These are phyloP conservation scores for Isoetes engelmannii DNA, from an alignment of 83 land plant genomes.

Conservation along the genomic window DNA sequence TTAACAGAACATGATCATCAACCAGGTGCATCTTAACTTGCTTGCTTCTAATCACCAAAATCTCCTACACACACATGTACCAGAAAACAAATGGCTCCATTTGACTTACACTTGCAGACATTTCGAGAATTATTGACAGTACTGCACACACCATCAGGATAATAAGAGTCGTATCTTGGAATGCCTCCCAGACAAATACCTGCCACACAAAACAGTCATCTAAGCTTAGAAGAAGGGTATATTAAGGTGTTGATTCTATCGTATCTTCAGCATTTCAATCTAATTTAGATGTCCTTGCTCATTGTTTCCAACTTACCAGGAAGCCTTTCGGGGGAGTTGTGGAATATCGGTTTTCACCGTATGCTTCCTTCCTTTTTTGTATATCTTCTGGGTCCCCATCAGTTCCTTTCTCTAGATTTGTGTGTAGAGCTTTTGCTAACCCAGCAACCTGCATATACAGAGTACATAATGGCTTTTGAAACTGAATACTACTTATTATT, in stretches of 20 bases:
- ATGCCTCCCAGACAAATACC: constrained; percentile 49
- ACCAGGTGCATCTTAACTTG: too few relatives aligned
- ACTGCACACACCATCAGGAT: constrained; percentile 61
- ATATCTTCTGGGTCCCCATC: constrained; percentile 27
- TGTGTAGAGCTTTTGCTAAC: constrained; percentile 25
- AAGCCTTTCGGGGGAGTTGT: constrained; percentile 43
- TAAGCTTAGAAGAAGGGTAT: neutral
- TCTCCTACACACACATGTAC: too few relatives aligned
- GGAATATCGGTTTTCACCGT: constrained; percentile 48
- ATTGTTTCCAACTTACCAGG: neutral
- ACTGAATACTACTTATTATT: neutral
- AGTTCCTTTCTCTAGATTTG: constrained; percentile 42
- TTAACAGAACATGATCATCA: too few relatives aligned
- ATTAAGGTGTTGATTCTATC: neutral
- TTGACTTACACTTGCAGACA: constrained; percentile 49
- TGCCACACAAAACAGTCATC: constrained; percentile 7
- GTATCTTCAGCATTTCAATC: neutral
- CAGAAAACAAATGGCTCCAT: neutral
- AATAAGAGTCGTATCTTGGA: constrained; percentile 52
- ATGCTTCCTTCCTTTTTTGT: constrained; percentile 25
- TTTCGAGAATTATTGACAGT: constrained; percentile 49
- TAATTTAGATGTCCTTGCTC: constrained; percentile 38
- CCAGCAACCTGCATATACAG: constrained; percentile 14
- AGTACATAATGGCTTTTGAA: too few relatives aligned
- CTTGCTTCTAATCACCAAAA: too few relatives aligned